phyloP scores from a whole-genome alignment of 768 basidiomycete species.

The Fistulinella prunicolor region DNA sequence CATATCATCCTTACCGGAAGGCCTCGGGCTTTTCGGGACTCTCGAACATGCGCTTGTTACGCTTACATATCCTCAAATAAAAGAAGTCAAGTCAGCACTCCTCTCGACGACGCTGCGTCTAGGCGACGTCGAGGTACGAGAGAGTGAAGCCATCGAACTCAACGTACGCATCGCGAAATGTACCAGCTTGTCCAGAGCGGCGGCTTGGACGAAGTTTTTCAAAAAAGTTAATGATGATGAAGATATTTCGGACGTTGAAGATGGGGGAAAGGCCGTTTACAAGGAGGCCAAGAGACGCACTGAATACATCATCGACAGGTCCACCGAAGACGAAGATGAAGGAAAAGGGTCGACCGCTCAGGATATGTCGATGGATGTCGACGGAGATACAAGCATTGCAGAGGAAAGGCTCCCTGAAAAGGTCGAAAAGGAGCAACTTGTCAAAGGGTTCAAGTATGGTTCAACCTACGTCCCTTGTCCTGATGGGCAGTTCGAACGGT shows the following conservation, averaged over 20 bases:
- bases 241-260: conserved; percentile 27
- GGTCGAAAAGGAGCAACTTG: conserved; percentile 76
- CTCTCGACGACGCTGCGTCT: conserved; percentile 67
- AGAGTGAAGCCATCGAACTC: conserved; percentile 75
- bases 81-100: conserved; percentile 63
- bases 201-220: conserved; percentile 65
- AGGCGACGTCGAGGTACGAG: conserved; percentile 65
- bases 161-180: conserved; percentile 76
- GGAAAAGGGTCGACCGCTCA: conserved; percentile 19
- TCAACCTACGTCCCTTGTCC: conserved; percentile 84
- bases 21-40: conserved; percentile 27
- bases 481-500: conserved; percentile 74
- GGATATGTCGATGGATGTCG: conserved; percentile 21
- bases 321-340: conserved; percentile 33
- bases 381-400: conserved; percentile 33
- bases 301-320: conserved; percentile 57
- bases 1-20: conserved; percentile 33
- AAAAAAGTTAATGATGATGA: conserved; percentile 27
- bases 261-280: conserved; percentile 34
- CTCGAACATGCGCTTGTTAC: conserved; percentile 30
- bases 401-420: conserved; percentile 43
- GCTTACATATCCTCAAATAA: conserved; percentile 53
- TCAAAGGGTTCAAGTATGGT: conserved; percentile 87
- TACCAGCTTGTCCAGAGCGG: conserved; percentile 65
- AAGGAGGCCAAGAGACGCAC: conserved; percentile 42